Evolutionary conservation across 192 early-diverging fungal species (phyloP).

Genomic region (Entophlyctis luteolus): DNA sequence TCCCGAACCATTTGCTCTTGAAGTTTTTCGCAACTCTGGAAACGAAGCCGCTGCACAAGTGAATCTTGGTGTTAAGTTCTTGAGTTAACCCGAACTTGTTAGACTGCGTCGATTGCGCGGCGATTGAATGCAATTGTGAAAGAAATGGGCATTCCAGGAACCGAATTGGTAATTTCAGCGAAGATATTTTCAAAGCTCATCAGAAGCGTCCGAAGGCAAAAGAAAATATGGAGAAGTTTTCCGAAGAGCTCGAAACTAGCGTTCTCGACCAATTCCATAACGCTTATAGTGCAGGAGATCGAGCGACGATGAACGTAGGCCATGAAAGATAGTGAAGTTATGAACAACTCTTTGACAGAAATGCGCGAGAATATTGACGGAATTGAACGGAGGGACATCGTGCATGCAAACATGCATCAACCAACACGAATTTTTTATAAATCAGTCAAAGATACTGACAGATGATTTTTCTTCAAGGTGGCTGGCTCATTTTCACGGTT

Average conservation of each 20-base stretch:
- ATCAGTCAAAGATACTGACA: slow-evolving; percentile 41
- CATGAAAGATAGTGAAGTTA: no score
- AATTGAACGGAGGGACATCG: slow-evolving; percentile 94
- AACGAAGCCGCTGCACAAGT: slow-evolving; percentile 82
- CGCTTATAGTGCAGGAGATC: slow-evolving; percentile 75
- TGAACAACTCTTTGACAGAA: slow-evolving; percentile 50
- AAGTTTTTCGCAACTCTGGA: slow-evolving; percentile 67
- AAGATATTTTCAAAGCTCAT: background rate
- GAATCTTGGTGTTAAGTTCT: background rate
- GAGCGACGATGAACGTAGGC: slow-evolving; percentile 70
- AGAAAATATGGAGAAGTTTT: slow-evolving; percentile 84
- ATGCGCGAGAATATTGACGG: slow-evolving; percentile 78
- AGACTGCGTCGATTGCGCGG: slow-evolving; percentile 81
- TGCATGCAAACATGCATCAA: slow-evolving; percentile 93
- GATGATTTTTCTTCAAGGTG: slow-evolving; percentile 8
- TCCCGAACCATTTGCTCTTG: no score
- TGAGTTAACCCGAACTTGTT: background rate
- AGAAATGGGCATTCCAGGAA: slow-evolving; percentile 69
- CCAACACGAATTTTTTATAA: slow-evolving; percentile 95
- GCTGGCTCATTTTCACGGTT: background rate
- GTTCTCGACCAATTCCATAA: slow-evolving; percentile 84
- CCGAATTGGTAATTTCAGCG: slow-evolving; percentile 49
- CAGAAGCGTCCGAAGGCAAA: slow-evolving; percentile 52
- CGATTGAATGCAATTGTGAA: slow-evolving; percentile 81
- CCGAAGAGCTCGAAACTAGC: slow-evolving; percentile 86